Evolutionary conservation across 768 basidiomycete genomes (phyloP).

Genomic region (Suillus alpinus): DNA sequence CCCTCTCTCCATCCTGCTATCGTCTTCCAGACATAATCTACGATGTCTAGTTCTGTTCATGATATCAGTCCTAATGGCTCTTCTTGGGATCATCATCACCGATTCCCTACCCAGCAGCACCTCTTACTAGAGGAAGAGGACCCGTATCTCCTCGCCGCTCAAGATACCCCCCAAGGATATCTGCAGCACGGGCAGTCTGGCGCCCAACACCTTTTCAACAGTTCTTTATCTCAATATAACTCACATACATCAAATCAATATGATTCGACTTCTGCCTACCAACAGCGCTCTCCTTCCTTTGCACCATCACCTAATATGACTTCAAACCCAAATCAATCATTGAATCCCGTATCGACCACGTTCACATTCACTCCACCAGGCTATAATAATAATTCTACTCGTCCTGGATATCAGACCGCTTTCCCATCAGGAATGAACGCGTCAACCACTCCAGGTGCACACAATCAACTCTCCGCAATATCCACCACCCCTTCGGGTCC

Average conservation of each 20-base stretch:
- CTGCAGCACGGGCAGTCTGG: constrained; percentile 13
- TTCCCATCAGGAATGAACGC: constrained; percentile 1
- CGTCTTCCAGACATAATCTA: neutral
- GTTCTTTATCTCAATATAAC: constrained; percentile 5
- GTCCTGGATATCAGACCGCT: constrained; percentile 14
- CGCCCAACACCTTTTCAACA: constrained; percentile 3
- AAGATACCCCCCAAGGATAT: constrained; percentile 1
- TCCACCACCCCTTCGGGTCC: neutral
- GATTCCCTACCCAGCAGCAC: constrained; percentile 13
- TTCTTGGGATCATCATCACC: constrained; percentile 21
- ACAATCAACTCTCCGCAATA: neutral
- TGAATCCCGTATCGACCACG: constrained; percentile 7
- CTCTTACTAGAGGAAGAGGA: constrained; percentile 29
- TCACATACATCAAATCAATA: constrained; percentile 15
- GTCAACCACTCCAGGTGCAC: neutral
- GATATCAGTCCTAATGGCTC: constrained; percentile 5
- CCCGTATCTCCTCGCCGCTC: constrained; percentile 15
- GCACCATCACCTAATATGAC: constrained; percentile 11
- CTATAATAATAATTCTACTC: constrained; percentile 11
- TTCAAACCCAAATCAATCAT: constrained; percentile 12
- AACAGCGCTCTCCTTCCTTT: constrained; percentile 4
- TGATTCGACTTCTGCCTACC: constrained; percentile 8
- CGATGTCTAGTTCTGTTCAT: constrained; percentile 26
- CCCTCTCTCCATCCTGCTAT: neutral
- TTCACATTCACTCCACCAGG: constrained; percentile 13